These are phyloP conservation scores for Geranium rotundifolium DNA, from an alignment of 345 rosid genomes.

Conservation along the genomic window DNA sequence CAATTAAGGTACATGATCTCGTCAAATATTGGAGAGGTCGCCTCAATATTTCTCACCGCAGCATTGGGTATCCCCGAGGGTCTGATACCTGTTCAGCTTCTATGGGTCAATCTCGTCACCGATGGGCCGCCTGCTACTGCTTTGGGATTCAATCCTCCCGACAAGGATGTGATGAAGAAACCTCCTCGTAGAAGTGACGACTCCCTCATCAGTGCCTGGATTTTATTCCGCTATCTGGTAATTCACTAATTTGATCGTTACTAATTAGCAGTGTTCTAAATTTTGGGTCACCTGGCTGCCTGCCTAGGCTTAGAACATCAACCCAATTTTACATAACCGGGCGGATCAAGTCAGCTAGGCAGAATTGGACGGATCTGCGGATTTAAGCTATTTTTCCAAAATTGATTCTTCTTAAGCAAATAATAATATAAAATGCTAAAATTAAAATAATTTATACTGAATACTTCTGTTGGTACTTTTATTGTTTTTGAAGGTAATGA, in stretches of 20 bases:
- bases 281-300: neutral
- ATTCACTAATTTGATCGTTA: neutral
- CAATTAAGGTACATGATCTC: conserved; percentile 68
- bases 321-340: too few relatives aligned
- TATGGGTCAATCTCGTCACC: conserved; percentile 76
- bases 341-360: too few relatives aligned
- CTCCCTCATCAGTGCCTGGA: conserved; percentile 54
- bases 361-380: too few relatives aligned
- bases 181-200: conserved; percentile 69
- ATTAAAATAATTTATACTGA: too few relatives aligned
- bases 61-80: conserved; percentile 76
- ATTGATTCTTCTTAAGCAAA: too few relatives aligned
- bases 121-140: conserved; percentile 87
- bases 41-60: conserved; percentile 60
- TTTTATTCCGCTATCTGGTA: conserved; percentile 74
- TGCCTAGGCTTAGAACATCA: too few relatives aligned
- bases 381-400: too few relatives aligned
- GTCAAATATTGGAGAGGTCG: conserved; percentile 75
- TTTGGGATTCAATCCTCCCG: conserved; percentile 72
- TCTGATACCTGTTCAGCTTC: conserved; percentile 70
- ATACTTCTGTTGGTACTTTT: too few relatives aligned
- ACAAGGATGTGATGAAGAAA: conserved; percentile 58
- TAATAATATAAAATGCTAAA: too few relatives aligned
- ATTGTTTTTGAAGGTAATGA: too few relatives aligned
- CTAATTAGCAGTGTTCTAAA: neutral